Evolutionary conservation across 2,329 filamentous ascomycete genomes (phyloP).

Genomic region (Beauveria scarabaeidicola): DNA sequence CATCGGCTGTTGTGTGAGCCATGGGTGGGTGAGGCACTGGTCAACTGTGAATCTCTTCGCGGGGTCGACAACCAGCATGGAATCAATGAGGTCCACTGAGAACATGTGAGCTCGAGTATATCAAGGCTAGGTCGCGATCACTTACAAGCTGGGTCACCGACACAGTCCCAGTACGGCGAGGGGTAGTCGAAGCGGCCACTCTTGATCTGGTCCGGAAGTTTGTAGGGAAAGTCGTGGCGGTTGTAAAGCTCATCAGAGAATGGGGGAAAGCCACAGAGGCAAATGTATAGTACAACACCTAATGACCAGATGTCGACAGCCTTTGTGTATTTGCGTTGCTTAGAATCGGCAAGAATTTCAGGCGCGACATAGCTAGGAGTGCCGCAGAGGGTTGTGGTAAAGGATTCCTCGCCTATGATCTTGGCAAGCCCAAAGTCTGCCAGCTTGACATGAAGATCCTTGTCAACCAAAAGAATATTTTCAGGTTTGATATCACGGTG

Average conservation of each 20-base stretch:
- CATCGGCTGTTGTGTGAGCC: constrained; percentile 58
- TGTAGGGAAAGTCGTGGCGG: constrained; percentile 69
- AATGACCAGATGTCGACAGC: constrained; percentile 96
- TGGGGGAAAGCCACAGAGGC: constrained; percentile 89
- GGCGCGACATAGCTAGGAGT: constrained; percentile 97
- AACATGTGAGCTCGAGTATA: not conserved
- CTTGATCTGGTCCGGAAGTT: constrained; percentile 81
- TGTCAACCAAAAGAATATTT: constrained; percentile 85
- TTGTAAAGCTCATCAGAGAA: constrained; percentile 91
- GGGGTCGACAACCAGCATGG: constrained; percentile 85
- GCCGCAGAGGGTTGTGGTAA: constrained; percentile 91
- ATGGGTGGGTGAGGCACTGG: constrained; percentile 83
- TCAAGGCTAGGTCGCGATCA: constrained; percentile 6
- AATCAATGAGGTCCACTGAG: constrained; percentile 78
- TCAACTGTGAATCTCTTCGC: constrained; percentile 80
- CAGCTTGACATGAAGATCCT: constrained; percentile 77
- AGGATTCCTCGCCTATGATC: constrained; percentile 97
- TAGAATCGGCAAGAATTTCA: constrained; percentile 79
- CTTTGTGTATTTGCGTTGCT: constrained; percentile 81
- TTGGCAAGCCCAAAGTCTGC: constrained; percentile 96
- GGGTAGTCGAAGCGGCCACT: constrained; percentile 87
- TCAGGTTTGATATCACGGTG: constrained; percentile 97
- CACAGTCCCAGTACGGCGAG: constrained; percentile 73
- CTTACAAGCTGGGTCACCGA: constrained; percentile 60
- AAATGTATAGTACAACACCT: constrained; percentile 97